Conservation (phyloP, 257 asterid genomes). For the Coffea canephora region DNA sequence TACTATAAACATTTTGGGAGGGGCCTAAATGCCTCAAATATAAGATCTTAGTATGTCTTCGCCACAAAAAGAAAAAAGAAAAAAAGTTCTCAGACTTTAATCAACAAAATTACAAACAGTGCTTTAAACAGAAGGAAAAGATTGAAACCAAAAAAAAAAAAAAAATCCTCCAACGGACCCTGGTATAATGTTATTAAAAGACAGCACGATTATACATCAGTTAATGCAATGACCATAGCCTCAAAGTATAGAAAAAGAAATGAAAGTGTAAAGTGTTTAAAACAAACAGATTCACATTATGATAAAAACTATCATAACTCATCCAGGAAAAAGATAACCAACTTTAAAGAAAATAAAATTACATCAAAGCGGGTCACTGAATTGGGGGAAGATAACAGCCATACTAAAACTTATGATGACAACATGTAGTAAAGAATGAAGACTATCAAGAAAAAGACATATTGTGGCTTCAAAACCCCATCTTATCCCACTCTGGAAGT, state of each 20-base stretch:
- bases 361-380: background rate
- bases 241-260: background rate
- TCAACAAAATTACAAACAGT: background rate
- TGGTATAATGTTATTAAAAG: background rate
- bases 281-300: background rate
- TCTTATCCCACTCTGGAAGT: background rate
- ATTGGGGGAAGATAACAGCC: background rate
- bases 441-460: background rate
- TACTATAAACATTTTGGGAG: background rate
- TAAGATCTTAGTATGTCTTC: background rate
- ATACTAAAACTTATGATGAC: background rate
- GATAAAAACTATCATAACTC: background rate
- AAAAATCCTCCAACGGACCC: no score
- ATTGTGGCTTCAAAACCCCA: background rate
- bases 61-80: background rate
- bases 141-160: background rate
- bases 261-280: background rate
- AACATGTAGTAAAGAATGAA: background rate
- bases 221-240: background rate
- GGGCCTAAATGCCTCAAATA: background rate
- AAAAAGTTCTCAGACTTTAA: background rate
- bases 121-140: background rate
- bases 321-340: background rate
- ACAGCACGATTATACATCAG: background rate
- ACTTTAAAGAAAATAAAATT: background rate